Evolutionary conservation across 1,284 basidiomycete genomes (phyloP).

Genomic region (Agroathelia rolfsii): DNA sequence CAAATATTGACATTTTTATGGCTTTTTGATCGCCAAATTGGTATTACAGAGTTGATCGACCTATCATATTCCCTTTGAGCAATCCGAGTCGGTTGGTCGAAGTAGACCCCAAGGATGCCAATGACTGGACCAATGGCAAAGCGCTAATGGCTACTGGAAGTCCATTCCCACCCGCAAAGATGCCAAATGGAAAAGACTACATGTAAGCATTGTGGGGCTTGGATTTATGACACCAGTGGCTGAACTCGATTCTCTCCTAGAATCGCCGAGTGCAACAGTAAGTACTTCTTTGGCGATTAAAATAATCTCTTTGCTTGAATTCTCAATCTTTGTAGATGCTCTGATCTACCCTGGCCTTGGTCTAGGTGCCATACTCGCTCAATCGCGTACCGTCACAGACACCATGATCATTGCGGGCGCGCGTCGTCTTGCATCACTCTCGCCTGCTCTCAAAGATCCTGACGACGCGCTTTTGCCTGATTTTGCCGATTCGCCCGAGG

Average conservation of each 20-base stretch:
- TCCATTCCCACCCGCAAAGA: slow-evolving; percentile 70
- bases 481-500: slow-evolving; percentile 54
- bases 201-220: slow-evolving; percentile 29
- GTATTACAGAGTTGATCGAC: too few species aligned
- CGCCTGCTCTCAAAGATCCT: slow-evolving; percentile 62
- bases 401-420: slow-evolving; percentile 76
- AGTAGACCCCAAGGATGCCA: slow-evolving; percentile 63
- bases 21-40: too few species aligned
- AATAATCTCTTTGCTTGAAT: neutral
- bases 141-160: slow-evolving; percentile 76
- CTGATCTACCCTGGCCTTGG: slow-evolving; percentile 76
- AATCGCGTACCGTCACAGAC: slow-evolving; percentile 56
- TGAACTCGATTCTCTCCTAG: slow-evolving; percentile 20
- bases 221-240: neutral
- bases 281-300: slow-evolving; percentile 12
- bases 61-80: slow-evolving; percentile 75
- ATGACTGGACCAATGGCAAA: slow-evolving; percentile 68
- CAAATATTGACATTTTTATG: too few species aligned
- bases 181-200: slow-evolving; percentile 59
- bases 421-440: slow-evolving; percentile 59
- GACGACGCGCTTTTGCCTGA: slow-evolving; percentile 64
- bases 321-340: slow-evolving; percentile 35
- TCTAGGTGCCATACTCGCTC: slow-evolving; percentile 58
- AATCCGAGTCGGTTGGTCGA: slow-evolving; percentile 76
- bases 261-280: slow-evolving; percentile 67